Conservation (phyloP, 1,284 basidiomycete genomes). For the Naganishia sp. region DNA sequence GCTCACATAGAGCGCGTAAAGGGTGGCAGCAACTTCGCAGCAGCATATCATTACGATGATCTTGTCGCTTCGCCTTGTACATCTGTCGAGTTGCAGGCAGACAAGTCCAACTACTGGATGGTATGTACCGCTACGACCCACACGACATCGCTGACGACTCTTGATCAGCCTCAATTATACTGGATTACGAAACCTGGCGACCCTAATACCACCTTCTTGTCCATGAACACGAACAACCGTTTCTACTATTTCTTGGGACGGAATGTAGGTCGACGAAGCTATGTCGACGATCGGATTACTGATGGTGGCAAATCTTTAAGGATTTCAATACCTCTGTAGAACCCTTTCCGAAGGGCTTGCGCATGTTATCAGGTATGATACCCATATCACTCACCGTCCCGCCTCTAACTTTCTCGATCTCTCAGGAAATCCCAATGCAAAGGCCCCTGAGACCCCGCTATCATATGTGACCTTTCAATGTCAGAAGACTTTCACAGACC, state of each 20-base stretch:
- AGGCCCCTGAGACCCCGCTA: slow-evolving; percentile 9
- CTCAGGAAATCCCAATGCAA: slow-evolving; percentile 35
- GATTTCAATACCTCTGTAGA: slow-evolving; percentile 22
- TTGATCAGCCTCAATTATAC: slow-evolving; percentile 30
- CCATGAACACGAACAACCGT: slow-evolving; percentile 34
- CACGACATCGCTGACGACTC: neutral
- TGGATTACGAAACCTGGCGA: slow-evolving; percentile 29
- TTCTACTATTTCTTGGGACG: slow-evolving; percentile 37
- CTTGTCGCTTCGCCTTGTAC: slow-evolving; percentile 38
- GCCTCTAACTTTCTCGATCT: slow-evolving; percentile 14
- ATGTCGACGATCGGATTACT: no score
- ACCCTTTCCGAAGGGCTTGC: slow-evolving; percentile 25
- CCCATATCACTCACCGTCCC: no score
- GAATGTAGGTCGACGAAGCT: neutral
- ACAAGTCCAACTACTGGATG: slow-evolving; percentile 45
- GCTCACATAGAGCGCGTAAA: neutral
- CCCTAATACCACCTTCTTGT: slow-evolving; percentile 26
- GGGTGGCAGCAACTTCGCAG: slow-evolving; percentile 42
- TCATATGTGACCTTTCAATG: slow-evolving; percentile 22
- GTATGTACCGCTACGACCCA: neutral
- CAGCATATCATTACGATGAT: slow-evolving; percentile 41
- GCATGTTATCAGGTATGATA: slow-evolving; percentile 20
- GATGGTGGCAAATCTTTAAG: neutral
- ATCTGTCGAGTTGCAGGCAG: slow-evolving; percentile 37
- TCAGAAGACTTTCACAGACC: slow-evolving; percentile 12